Evolutionary conservation across 2,329 filamentous ascomycete species (phyloP), one percentile per base, ranked within the genome.

Genomic region (Cladosporium sp.): DNA sequence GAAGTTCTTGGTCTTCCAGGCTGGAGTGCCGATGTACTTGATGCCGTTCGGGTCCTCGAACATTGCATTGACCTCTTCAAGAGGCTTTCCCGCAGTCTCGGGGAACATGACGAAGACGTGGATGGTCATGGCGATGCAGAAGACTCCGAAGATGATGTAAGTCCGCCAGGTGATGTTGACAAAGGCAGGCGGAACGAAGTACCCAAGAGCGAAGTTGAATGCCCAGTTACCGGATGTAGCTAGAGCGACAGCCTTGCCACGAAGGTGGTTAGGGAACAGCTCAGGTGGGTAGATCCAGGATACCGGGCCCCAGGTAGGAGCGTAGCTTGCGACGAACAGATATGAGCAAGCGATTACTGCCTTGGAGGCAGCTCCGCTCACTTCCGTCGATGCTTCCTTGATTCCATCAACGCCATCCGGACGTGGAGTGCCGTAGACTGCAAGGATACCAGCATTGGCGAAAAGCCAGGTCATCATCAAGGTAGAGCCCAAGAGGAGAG

Each of bases 41-140:
- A 75, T 71, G 26, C 76, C 75, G 16, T 71, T 68, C 3, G 74
- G 73, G 65, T 74, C 72, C 58, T 79, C 82, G 74, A 93, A 93
- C 69, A 93, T 88, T 16, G 86, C 86, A 69, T 91, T 89, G 76
- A 92, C 88, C 74, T 93, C 90, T 73, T 93, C 91, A 1, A 93
- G 85, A 0, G 89, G 90, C 78, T 88, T 91, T 14, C 89, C 89
- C 46, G 87, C 86, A 0, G 90, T 92, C 78, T 92, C 86, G 0
- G 89, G 89, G 70, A 86, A 87, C 18, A 83, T 76, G 69, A 93
- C 81, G 75, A 86, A 86, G 73, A 91, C 87, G 75, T 92, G 89
- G 61, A 92, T 75, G 49, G 88, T 87, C 72, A 90, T 90, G 6
- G 83, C 82, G 1, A 83, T 83, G 74, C 90, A 91, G 81, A 92